A percentile compares a stretch with the other conserved stretches of the same genome.
phyloP scores from a whole-genome alignment of 345 rosid species.

The Draba incana region DNA sequence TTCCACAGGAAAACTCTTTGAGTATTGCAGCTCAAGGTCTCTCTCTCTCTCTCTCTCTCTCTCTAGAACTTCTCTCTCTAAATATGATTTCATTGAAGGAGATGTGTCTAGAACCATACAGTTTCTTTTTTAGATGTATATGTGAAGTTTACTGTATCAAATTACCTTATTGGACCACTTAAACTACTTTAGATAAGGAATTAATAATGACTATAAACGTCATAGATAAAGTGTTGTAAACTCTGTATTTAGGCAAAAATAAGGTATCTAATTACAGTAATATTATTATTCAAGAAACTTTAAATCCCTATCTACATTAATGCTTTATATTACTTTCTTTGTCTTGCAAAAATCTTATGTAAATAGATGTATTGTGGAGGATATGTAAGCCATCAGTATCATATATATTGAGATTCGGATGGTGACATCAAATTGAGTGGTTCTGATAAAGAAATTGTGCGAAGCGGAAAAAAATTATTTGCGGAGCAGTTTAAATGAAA shows the following conservation, averaged over 20 bases:
- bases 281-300: not conserved
- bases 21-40: conserved; percentile 65
- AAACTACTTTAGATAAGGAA: not conserved
- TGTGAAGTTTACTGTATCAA: conserved; percentile 31
- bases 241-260: conserved; percentile 29
- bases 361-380: conserved; percentile 5
- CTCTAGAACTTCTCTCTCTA: conserved; percentile 23
- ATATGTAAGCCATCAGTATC: conserved; percentile 29
- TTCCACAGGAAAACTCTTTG: conserved; percentile 67
- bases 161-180: conserved; percentile 34
- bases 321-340: not conserved
- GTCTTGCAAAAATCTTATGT: conserved; percentile 1
- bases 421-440: no score
- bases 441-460: no score
- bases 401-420: not conserved
- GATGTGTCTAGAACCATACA: conserved; percentile 20
- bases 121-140: not conserved
- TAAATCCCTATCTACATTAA: conserved; percentile 1
- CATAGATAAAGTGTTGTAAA: conserved; percentile 7
- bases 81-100: conserved; percentile 7
- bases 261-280: conserved; percentile 24
- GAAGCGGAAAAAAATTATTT: no score
- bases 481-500: no score
- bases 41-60: conserved; percentile 24
- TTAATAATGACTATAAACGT: conserved; percentile 6